Percentiles rank a stretch among this genome's conserved stretches.
These are phyloP conservation scores for Solanum chacoense DNA, from an alignment of 305 asterid species.

Conservation along the genomic window DNA sequence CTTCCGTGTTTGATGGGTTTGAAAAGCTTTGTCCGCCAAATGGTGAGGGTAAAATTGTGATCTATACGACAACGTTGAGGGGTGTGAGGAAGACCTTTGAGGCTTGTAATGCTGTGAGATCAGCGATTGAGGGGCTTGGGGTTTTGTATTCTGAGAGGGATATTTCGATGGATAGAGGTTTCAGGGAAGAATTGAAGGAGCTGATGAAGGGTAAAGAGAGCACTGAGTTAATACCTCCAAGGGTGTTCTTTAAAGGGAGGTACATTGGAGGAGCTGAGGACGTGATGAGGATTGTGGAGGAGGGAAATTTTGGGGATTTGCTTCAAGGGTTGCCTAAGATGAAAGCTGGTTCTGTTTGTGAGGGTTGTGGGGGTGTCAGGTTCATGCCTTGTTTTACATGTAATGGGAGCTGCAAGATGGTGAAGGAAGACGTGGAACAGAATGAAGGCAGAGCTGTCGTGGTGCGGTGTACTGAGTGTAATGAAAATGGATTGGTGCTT, in stretches of 20 bases:
- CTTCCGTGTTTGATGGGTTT: slow-evolving; percentile 19
- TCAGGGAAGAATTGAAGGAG: slow-evolving; percentile 53
- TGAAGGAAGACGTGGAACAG: slow-evolving; percentile 17
- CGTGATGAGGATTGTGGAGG: slow-evolving; percentile 54
- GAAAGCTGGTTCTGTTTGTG: slow-evolving; percentile 48
- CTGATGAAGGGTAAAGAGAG: slow-evolving; percentile 40
- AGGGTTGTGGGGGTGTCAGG: slow-evolving; percentile 76
- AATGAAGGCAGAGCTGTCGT: slow-evolving; percentile 22
- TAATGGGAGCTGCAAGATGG: slow-evolving; percentile 70
- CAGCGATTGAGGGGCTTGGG: slow-evolving; percentile 46
- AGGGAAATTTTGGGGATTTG: slow-evolving; percentile 40
- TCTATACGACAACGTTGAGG: slow-evolving; percentile 67
- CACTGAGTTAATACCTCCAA: slow-evolving; percentile 41
- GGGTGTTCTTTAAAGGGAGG: slow-evolving; percentile 63
- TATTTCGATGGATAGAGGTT: slow-evolving; percentile 75
- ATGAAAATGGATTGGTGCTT: slow-evolving; percentile 76
- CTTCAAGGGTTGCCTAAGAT: slow-evolving; percentile 46
- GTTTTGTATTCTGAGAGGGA: slow-evolving; percentile 57
- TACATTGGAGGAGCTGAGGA: slow-evolving; percentile 77
- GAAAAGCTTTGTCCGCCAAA: slow-evolving; percentile 61
- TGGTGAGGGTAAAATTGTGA: slow-evolving; percentile 58
- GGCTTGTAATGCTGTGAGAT: slow-evolving; percentile 67
- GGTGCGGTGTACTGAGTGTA: slow-evolving; percentile 57
- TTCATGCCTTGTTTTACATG: slow-evolving; percentile 78
- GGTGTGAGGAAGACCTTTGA: slow-evolving; percentile 90